Evolutionary conservation across 2,329 filamentous ascomycete species (phyloP), one percentile per base, ranked within the genome.

Genomic region (Ophiostoma ips): DNA sequence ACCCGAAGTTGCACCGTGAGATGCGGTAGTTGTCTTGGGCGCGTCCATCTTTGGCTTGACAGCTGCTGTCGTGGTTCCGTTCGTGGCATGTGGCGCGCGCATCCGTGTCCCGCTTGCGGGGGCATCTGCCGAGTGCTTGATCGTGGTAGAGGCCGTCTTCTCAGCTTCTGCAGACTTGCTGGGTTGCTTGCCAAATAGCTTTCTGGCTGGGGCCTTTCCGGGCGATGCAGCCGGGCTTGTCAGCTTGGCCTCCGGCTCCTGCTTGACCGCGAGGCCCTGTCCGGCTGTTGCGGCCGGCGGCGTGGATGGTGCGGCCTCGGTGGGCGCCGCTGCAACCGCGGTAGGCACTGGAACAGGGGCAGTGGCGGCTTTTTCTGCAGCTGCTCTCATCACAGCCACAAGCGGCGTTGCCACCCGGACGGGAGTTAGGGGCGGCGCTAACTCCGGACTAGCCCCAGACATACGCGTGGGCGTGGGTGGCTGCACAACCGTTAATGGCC

Each of bases 381-480:
- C 21, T 5, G 43, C 16, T 21, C 46, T 46, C 8, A 30, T 18
- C 3, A 35, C 5, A 3, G 18, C 31, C 15, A n/a, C 36, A 4
- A 37, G 43, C 5, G 43, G 40, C n/a, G 46, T 33, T 18, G 37
- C 16, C n/a, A 31, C 19, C 38, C 48, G 50, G 10, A n/a, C 16
- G 8, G 51, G 46, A 6, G 46, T 46, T 8, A 53, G 36, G 13
- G 45, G 48, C 19, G 41, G 10, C 1, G 30, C 11, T 30, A 49
- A 43, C 18, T 52, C 50, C 11, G 47, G 43, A 7, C 47, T 47
- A 12, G 45, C 28, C 3, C 28, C 38, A 3, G 47, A 36, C 30
- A 28, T 18, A 13, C 48, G 43, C 30, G 34, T 45, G 3, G 48
- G 51, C 13, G 48, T 43, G 3, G 37, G 50, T n/a, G 46, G 48